These are phyloP conservation scores for Rhododendron ovatum DNA, from an alignment of 148 eudicot genomes.

Conservation along the genomic window DNA sequence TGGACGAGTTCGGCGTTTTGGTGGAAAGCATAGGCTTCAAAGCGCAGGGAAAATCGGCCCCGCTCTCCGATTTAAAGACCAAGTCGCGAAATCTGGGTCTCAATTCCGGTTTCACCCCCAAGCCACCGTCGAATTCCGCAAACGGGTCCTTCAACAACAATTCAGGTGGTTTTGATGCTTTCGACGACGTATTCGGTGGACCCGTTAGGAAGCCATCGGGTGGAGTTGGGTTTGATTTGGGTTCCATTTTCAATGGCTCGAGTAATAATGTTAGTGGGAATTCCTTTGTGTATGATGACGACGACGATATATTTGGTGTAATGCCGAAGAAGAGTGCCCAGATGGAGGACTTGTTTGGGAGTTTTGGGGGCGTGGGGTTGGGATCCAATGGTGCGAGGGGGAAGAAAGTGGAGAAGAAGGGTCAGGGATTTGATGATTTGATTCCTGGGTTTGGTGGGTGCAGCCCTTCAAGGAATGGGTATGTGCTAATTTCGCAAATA, in stretches of 20 bases:
- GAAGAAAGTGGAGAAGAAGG: conserved; percentile 21
- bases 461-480: conserved; percentile 32
- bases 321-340: conserved; percentile 24
- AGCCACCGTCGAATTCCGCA: conserved; percentile 17
- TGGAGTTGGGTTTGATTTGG: conserved; percentile 37
- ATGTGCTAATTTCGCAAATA: conserved; percentile 10
- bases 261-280: conserved; percentile 18
- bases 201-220: conserved; percentile 15
- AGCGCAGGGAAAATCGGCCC: conserved; percentile 60
- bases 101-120: conserved; percentile 15
- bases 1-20: conserved; percentile 88
- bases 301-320: background rate
- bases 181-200: conserved; percentile 37
- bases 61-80: conserved; percentile 60
- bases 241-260: conserved; percentile 35
- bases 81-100: conserved; percentile 17
- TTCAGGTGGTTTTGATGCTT: conserved; percentile 24
- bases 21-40: conserved; percentile 76
- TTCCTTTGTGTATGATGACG: conserved; percentile 18
- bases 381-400: conserved; percentile 16
- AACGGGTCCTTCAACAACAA: conserved; percentile 28
- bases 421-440: conserved; percentile 39
- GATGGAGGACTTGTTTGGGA: conserved; percentile 50
- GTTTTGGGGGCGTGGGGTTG: conserved; percentile 30
- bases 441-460: conserved; percentile 55